Base-by-base conservation (phyloP, 768 basidiomycete species). In the Rhizopogon rudus region DNA sequence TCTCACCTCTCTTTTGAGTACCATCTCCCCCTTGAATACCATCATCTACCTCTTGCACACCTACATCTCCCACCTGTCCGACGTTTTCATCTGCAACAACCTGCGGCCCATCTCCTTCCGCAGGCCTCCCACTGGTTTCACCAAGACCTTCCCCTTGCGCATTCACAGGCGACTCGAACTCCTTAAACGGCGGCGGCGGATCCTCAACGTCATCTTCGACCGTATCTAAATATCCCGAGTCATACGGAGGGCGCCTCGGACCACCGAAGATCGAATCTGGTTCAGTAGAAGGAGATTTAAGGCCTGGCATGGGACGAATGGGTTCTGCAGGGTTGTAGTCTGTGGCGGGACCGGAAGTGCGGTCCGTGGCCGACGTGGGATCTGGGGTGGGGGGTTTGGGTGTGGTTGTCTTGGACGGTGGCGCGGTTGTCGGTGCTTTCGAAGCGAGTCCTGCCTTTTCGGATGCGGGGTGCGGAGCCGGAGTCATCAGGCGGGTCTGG, bases 181-280 rank as follows among this genome's bases (percentile, higher is more conserved):
- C 37, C 8, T 48, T 48, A 8, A 48, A 48, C 20, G 48, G 54
- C 13, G 58, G 44, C 0, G 61, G 58, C n/a, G 56, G 20, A 13
- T 40, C 8, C 20, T 59, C 57, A 6, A 53, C 9, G 16, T 54
- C 39, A 22, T 49, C 4, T 2, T 7, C n/a, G 5, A 0, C 3
- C 6, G 63, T 62, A 0, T 60, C 55, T 33, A 67, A 41, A 1
- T 9, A 54, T 6, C 33, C 35, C 40, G 65, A 60, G 35, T 8
- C 14, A 49, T 33, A 37, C 20, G 14, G 14, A 35, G 4, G 4
- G 14, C 13, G 14, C 7, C 33, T 20, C 22, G 5, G 8, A 49
- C 9, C 33, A 9, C 20, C 33, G 20, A 49, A 10, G 20, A 49
- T 49, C 17, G 48, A 8, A 22, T 49, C 48, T 16, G 20, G 35